Base-by-base conservation (phyloP, 2,329 filamentous ascomycete species). In the Ceratocystis cubensis region DNA sequence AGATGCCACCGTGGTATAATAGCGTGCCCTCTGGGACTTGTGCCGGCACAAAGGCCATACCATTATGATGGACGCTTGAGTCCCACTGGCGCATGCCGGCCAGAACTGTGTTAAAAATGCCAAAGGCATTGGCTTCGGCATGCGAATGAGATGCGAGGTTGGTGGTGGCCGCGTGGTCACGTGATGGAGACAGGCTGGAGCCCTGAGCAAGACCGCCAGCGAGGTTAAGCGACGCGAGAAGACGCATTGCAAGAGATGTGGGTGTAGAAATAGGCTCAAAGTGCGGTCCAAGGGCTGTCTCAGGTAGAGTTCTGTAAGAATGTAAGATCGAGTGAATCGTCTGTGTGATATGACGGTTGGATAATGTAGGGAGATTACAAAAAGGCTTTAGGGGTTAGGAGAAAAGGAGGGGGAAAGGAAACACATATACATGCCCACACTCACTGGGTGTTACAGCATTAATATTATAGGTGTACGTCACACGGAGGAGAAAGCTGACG, bases 31-130 rank as follows among this genome's bases (percentile, higher is more conserved):
- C 76, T 0, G 88, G 87, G 0, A 91, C 80, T 0, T 79, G 81
- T 0, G 82, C 87, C 0, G 87, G 78, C 71, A 90, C 88, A 70
- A 88, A 80, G 1, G 85, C 84, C 79, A 91, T 86, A 66, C 88
- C 88, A 72, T 91, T 91, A 74, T 91, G 88, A 67, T 88, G 81
- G 2, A 89, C 72, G 0, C 86, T 85, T 0, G 86, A 88, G 1
- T 86, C 88, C 83, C 86, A 91, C 77, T 91, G 87, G 45, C 88
- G 80, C 77, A 88, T 84, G 0, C 87, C 86, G 8, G 84, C 84
- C 70, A 90, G 84, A 20, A 91, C 77, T 17, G 86, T 80, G 72
- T 91, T 91, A 80, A 91, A 91, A 66, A 91, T 83, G 69, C 82
- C 80, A 70, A 83, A 81, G 6, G 82, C 84, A 73, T 88, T 86